Base-by-base conservation (phyloP, 139 green algal genomes). In the Tetradesmus obliquus region DNA sequence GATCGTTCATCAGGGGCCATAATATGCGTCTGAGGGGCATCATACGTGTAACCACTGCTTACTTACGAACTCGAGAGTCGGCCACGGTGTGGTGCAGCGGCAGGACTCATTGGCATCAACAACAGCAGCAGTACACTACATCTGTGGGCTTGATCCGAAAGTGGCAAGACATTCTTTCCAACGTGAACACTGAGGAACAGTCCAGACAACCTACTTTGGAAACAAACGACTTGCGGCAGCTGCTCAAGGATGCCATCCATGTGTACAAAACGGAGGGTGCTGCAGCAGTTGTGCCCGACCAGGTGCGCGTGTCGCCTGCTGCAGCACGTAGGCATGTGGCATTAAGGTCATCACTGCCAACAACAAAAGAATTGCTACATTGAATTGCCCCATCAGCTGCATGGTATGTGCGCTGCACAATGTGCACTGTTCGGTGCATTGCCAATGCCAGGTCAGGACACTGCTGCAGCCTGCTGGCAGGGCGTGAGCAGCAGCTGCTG, bases 181-280 rank as follows among this genome's bases (percentile, higher is more conserved):
- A 76, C 12, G 17, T 76, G 1, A 24, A n/a, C 5, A 5, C 10
- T 13, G 66, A 76, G 66, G 17, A 76, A n/a, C 74, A 51, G 5
- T 22, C n/a, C 5, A 55, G 3, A 5, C 53, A 5, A 3, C 74
- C 74, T 20, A 55, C 22, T 6, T 6, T 82, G n/a, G 22, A 82
- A 51, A n/a, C 74, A 55, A 58, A 88, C 3, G 17, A 89, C 15
- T 5, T 89, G 85, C 85, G 66, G 5, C 66, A 89, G 66, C 66
- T 89, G 66, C 17, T 89, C 45, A 32, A 82, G 10, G 85, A 89
- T 57, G 85, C 85, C 62, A 82, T 89, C n/a, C 32, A 89, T 12
- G 80, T 90, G 2, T 84, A 90, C 71, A 90, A 55, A 9, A 84
- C 53, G 5, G 86, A 90, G 19, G 86, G 69, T 15, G 84, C 84